These are phyloP conservation scores for Ochetophila trinervis DNA, from an alignment of 306 rosid species.

Conservation along the genomic window DNA sequence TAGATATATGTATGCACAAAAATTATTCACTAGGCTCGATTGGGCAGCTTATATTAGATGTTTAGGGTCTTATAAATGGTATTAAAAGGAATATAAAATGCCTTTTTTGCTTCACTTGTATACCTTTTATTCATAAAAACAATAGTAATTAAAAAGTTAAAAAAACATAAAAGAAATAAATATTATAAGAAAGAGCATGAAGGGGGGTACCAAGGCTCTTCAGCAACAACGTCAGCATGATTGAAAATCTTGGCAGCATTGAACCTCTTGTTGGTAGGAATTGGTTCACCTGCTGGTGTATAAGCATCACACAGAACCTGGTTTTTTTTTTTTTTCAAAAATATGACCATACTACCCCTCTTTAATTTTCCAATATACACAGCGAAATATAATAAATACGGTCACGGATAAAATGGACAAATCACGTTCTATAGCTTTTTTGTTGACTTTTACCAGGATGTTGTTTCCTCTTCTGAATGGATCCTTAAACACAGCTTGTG, in stretches of 20 bases:
- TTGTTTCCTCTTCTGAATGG: slow-evolving; percentile 55
- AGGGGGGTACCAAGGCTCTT: slow-evolving; percentile 50
- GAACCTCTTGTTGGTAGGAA: slow-evolving; percentile 45
- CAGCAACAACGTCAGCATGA: slow-evolving; percentile 37
- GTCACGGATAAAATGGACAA: neutral
- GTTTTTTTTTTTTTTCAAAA: neutral
- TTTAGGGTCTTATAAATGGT: too few relatives aligned
- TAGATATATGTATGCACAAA: too few relatives aligned
- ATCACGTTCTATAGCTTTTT: neutral
- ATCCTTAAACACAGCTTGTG: slow-evolving; percentile 51
- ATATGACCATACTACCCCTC: slow-evolving; percentile 11
- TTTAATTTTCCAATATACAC: neutral
- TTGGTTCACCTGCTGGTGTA: slow-evolving; percentile 49
- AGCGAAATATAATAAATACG: neutral
- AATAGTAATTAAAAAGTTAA: too few relatives aligned
- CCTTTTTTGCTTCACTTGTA: too few relatives aligned
- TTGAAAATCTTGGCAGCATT: slow-evolving; percentile 49
- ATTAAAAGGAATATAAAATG: too few relatives aligned
- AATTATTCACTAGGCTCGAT: too few relatives aligned
- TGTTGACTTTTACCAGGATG: slow-evolving; percentile 36
- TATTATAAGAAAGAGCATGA: neutral
- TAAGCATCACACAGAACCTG: slow-evolving; percentile 53
- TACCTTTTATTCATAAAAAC: too few relatives aligned
- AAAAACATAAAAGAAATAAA: neutral
- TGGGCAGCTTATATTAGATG: too few relatives aligned